Conservation (phyloP, 2,329 filamentous ascomycete species). For the Atkinsonella texensis region DNA sequence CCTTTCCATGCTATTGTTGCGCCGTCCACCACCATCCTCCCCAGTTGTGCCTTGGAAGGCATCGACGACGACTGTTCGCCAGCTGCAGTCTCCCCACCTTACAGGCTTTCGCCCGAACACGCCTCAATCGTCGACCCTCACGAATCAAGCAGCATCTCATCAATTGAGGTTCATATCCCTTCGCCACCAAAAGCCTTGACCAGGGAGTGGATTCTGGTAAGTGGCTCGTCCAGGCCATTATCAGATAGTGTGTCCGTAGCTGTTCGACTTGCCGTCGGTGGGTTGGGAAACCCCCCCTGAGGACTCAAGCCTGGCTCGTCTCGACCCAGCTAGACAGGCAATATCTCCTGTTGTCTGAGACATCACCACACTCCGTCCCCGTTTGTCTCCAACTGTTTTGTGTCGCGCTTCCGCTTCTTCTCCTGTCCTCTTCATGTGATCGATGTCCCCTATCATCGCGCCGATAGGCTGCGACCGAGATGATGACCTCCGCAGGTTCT, state of each 20-base stretch:
- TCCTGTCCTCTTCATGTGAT: conserved; percentile 12
- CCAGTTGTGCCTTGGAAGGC: background rate
- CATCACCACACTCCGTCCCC: background rate
- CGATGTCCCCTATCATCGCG: conserved; percentile 12
- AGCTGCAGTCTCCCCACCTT: background rate
- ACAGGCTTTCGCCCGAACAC: background rate
- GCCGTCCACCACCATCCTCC: background rate
- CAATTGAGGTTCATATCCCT: background rate
- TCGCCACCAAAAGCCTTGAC: background rate
- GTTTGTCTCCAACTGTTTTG: background rate
- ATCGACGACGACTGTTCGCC: background rate
- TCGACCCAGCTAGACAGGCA: background rate
- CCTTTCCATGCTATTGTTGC: background rate
- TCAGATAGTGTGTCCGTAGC: background rate
- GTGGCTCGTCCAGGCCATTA: background rate
- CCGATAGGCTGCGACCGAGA: conserved; percentile 18
- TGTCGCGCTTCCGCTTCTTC: background rate
- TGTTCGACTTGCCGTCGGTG: background rate
- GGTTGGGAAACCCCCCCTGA: background rate
- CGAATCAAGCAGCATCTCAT: background rate
- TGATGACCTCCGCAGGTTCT: conserved; percentile 12
- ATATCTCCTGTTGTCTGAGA: background rate
- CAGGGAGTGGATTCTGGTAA: background rate
- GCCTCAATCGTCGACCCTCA: background rate
- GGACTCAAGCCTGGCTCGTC: background rate